phyloP scores from a whole-genome alignment of 768 basidiomycete species.

The Fibroporia radiculosa region DNA sequence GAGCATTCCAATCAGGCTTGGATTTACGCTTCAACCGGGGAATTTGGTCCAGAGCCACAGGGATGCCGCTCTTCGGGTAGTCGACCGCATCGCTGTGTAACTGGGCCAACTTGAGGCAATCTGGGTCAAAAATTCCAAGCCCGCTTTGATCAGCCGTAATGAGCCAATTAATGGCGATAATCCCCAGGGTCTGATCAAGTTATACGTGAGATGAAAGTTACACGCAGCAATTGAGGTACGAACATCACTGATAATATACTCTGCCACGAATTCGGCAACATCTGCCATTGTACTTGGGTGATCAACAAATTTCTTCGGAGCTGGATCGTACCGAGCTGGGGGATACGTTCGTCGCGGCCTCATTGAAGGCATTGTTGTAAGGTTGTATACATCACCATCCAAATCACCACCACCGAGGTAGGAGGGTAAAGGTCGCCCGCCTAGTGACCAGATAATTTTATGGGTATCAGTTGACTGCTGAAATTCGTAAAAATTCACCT shows the following conservation, averaged over 20 bases:
- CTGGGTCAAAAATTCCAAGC: conserved; percentile 37
- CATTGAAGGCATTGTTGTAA: conserved; percentile 19
- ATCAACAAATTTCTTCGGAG: conserved; percentile 35
- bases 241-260: conserved; percentile 62
- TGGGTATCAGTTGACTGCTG: background rate
- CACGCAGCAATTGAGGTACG: conserved; percentile 10
- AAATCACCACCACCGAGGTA: conserved; percentile 64
- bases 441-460: conserved; percentile 32
- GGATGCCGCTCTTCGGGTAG: conserved; percentile 46
- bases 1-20: conserved; percentile 63
- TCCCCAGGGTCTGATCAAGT: conserved; percentile 44
- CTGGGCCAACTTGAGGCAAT: conserved; percentile 45
- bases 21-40: conserved; percentile 32
- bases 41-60: conserved; percentile 26
- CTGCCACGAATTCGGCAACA: conserved; percentile 62
- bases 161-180: conserved; percentile 57
- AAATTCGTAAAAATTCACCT: conserved; percentile 28
- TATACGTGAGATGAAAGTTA: background rate
- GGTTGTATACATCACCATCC: conserved; percentile 34
- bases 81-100: conserved; percentile 63
- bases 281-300: conserved; percentile 51
- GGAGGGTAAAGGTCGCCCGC: conserved; percentile 50
- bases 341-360: conserved; percentile 16
- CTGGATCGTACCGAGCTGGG: conserved; percentile 46
- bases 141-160: conserved; percentile 52